Base-by-base conservation (phyloP, 2,329 filamentous ascomycete species). In the Aspergillus piperis region DNA sequence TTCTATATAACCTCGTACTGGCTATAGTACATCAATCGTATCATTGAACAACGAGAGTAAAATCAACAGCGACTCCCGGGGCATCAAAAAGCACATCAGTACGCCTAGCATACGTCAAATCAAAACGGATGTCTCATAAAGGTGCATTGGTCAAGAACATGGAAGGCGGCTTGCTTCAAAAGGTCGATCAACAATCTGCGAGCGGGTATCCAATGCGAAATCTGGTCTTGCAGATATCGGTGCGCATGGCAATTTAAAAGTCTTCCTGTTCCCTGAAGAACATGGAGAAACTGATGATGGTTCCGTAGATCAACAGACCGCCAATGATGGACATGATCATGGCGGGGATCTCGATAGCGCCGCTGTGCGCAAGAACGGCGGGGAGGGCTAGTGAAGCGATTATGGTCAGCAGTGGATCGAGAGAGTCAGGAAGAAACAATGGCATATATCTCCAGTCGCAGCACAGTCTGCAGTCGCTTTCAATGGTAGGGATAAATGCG, bases 221-320 rank as follows among this genome's bases (percentile, higher is more conserved):
- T 36, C 42, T 15, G 25, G 32, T 44, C 58, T 42, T 10, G 41
- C 32, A 10, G 54, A 19, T 44, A 38, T 30, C 27, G 32, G 32
- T 42, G 30, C 41, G n/a, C 32, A 54, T n/a, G 30, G 27, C 57
- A 36, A 42, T 19, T 73, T 64, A 98, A 77, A 98, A 99, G 70
- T 98, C 95, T 74, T 96, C 90, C 76, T 98, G 92, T 78, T 98
- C 93, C 75, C 94, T 90, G 83, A 99, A 99, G 82, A 98, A 99
- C 88, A 97, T 90, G 67, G 90, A 89, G 78, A 99, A 99, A 80
- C 90, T 95, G 79, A 99, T 96, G 75, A 99, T 97, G 52, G 95
- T 99, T 59, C 92, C 91, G 79, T 99, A 99, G 75, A 99, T 99
- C 74, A 99, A 81, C 61, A 97, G 82, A 55, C 95, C 95, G 27